These are phyloP conservation scores for Rhodotorula sp. DNA, from an alignment of 1,284 basidiomycete genomes.

Conservation along the genomic window DNA sequence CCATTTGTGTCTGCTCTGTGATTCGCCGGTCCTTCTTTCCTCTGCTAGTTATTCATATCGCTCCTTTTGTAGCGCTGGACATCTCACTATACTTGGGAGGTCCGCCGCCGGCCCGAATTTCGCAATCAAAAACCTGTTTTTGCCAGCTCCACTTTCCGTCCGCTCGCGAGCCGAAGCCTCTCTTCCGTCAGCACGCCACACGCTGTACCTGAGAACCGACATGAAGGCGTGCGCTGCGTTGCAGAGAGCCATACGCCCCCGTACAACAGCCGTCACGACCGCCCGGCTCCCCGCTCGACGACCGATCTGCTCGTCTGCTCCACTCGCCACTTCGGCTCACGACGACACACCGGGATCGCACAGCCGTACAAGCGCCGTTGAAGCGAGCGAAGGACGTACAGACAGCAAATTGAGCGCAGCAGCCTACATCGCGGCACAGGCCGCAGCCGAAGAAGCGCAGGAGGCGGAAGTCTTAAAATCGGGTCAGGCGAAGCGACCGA, in stretches of 20 bases:
- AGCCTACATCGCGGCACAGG: constrained; percentile 21
- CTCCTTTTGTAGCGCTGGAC: too few species aligned
- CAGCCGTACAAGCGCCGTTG: too few species aligned
- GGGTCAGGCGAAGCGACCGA: background rate
- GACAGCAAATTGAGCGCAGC: background rate
- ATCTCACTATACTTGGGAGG: too few species aligned
- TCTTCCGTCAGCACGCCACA: background rate
- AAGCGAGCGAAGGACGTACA: background rate
- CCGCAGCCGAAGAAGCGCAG: constrained; percentile 8
- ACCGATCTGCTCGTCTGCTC: background rate
- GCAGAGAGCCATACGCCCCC: background rate
- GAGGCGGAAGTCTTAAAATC: background rate
- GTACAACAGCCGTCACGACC: background rate
- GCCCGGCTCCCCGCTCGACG: background rate
- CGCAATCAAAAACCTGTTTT: too few species aligned
- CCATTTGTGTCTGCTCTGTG: too few species aligned
- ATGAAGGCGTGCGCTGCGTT: background rate
- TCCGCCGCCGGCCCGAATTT: too few species aligned
- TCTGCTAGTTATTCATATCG: too few species aligned
- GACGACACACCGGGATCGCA: too few species aligned
- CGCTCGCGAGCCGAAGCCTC: too few species aligned
- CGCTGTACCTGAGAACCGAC: background rate
- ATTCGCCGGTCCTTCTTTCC: too few species aligned
- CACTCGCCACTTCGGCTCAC: too few species aligned
- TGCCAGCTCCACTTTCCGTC: too few species aligned